Base-by-base conservation (phyloP, 495 filamentous ascomycete species). In the Trichocladium uniseriatum region DNA sequence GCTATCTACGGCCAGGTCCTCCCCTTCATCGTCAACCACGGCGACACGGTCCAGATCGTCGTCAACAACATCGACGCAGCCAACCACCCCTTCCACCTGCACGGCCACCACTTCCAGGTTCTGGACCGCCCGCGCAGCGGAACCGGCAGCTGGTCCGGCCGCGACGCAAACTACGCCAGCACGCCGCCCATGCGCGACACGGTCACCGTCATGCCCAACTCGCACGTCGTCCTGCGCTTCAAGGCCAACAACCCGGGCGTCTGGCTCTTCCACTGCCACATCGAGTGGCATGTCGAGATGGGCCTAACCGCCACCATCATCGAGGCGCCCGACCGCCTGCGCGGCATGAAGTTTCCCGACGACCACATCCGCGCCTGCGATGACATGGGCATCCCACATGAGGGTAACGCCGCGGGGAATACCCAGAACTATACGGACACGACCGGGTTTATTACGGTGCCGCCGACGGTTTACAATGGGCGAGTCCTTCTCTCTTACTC, bases 91-190 rank as follows among this genome's bases (percentile, higher is more conserved):
- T 76, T 75, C 55, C 74, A 78, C 46, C 58, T 77, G 3, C 56
- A 94, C 72, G 89, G 88, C 1, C 89, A 94, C 67, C 76, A 80
- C 50, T 92, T 90, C 70, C 87, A 92, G 58, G 67, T 87, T 6
- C 61, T 87, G 31, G 66, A 69, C 21, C 78, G 83, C 1, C 71
- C 67, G 0, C 38, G 51, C 10, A 61, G 63, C n/a, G 57, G 67
- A 11, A 48, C 53, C 2, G 71, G 80, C 1, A 53, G 60, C 39
- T 74, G 65, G 62, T 53, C 56, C 2, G 57, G 55, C 15, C 48
- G 53, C 14, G 67, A 79, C 3, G 73, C 72, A 6, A 52, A 48
- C 48, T 58, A 69, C 39, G 58, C 53, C 75, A 72, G 58, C 53
- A 71, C 42, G 51, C 74, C 48, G 55, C 65, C 49, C 64, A 70